Base-by-base conservation (phyloP, 1,284 basidiomycete species). In the Gomphus sp. region DNA sequence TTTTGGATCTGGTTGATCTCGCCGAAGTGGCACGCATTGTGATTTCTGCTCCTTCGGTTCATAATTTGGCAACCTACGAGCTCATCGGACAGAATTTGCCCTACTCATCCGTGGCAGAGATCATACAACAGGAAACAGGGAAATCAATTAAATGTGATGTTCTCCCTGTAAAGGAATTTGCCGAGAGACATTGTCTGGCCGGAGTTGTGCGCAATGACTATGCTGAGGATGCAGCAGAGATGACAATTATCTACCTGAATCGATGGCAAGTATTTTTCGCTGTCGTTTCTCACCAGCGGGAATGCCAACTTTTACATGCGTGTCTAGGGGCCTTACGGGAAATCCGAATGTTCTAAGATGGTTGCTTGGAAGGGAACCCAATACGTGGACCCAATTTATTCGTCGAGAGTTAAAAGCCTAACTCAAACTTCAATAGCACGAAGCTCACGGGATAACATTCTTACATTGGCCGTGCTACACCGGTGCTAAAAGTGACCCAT, bases 231-330 rank as follows among this genome's bases (percentile, higher is more conserved):
- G 66, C 62, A 7, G 36, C 68, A 43, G 62, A 65, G 37, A 62
- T 68, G 55, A 70, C 71, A 69, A 52, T 72, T 22, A 66, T 61
- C 37, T 72, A 71, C 41, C 70, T 70, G 39, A 67, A 71, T 57
- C 63, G 60, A 31, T 63, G 68, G 70, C 70, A 56, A 44, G 65
- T 61, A 7, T 34, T 41, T 28, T 7, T 18, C 48, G 25, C 8
- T 4, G 5, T 45, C 8, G 8, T 4, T 36, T 36, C 6, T 36
- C 6, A 11, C 44, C 41, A 18, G 50, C 31, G 45, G 9, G 18
- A 34, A 4, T 22, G n/a, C 31, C 9, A 33, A 52, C 33, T 41
- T 49, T 16, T 47, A 44, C 48, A 25, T 25, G 16, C n/a, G n/a
- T n/a, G n/a, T n/a, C 25, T 55, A 72, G 71, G 56, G 34, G 34